A percentile compares a stretch with the other conserved stretches of the same genome.
phyloP scores from a whole-genome alignment of 352 stramenopile species.

The Globisporangium barbulae region DNA sequence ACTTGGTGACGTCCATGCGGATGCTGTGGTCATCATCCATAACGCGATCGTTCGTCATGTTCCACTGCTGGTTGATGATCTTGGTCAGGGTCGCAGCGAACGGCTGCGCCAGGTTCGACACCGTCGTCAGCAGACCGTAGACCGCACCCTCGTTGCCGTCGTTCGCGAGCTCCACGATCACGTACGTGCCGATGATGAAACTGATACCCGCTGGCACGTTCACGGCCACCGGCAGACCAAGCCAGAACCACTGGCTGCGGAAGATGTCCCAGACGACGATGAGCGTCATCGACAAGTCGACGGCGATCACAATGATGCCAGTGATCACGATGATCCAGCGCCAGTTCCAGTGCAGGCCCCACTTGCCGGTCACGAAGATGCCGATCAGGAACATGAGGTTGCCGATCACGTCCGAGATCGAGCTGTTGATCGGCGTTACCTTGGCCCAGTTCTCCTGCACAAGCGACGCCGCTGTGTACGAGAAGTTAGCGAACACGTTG shows the following conservation, averaged over 20 bases:
- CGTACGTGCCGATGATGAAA: constrained; percentile 42
- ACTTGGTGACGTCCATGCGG: constrained; percentile 36
- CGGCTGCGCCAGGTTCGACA: constrained; percentile 36
- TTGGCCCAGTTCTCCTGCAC: constrained; percentile 32
- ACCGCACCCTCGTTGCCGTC: constrained; percentile 45
- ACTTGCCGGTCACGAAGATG: neutral
- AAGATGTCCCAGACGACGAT: constrained; percentile 36
- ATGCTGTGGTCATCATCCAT: constrained; percentile 31
- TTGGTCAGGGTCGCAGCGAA: constrained; percentile 42
- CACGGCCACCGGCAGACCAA: constrained; percentile 32
- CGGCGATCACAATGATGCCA: neutral
- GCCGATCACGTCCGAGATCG: constrained; percentile 33
- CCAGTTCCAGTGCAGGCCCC: neutral
- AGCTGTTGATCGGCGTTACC: constrained; percentile 32
- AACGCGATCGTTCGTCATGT: constrained; percentile 39
- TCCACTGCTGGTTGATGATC: constrained; percentile 27
- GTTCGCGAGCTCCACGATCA: constrained; percentile 41
- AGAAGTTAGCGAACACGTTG: constrained; percentile 30
- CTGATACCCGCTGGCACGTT: constrained; percentile 33
- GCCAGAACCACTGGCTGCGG: constrained; percentile 48
- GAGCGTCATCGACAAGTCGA: too few species aligned
- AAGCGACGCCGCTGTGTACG: constrained; percentile 24
- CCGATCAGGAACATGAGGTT: constrained; percentile 1
- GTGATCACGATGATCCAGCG: neutral
- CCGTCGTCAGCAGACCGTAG: constrained; percentile 38